A percentile compares a stretch with the other conserved stretches of the same genome.
Conservation (phyloP, 371 early-diverging fungal species). For the Catenaria anguillulae region DNA sequence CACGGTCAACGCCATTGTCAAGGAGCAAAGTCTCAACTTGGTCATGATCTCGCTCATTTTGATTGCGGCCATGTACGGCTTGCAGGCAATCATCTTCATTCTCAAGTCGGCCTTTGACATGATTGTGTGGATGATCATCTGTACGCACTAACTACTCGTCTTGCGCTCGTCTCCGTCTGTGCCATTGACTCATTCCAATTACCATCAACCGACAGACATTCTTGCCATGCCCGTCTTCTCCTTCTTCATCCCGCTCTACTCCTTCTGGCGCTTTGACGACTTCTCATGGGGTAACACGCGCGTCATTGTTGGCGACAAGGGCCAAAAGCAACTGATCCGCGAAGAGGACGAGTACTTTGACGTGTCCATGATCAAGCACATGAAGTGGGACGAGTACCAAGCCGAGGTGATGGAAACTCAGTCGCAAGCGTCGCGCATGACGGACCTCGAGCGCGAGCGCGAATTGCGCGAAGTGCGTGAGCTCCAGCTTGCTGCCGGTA, state of each 20-base stretch:
- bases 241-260: slow-evolving; percentile 30
- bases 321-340: slow-evolving; percentile 5
- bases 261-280: slow-evolving; percentile 15
- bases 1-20: slow-evolving; percentile 22
- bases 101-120: slow-evolving; percentile 28
- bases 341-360: slow-evolving; percentile 8
- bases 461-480: slow-evolving; percentile 1
- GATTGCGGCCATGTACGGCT: slow-evolving; percentile 26
- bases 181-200: slow-evolving; percentile 3
- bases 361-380: slow-evolving; percentile 7
- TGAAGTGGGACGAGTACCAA: slow-evolving; percentile 8
- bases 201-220: slow-evolving; percentile 17
- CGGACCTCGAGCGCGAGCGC: slow-evolving; percentile 1
- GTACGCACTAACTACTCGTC: slow-evolving; percentile 12
- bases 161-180: background rate
- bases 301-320: slow-evolving; percentile 32
- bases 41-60: slow-evolving; percentile 36
- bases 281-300: slow-evolving; percentile 98
- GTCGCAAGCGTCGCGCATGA: slow-evolving; percentile 3
- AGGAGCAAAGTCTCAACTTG: slow-evolving; percentile 16
- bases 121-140: slow-evolving; percentile 39
- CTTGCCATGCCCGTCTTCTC: slow-evolving; percentile 31
- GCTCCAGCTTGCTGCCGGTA: too few species aligned
- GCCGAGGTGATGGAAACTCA: slow-evolving; percentile 4
- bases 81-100: slow-evolving; percentile 37